A percentile compares a stretch with the other conserved stretches of the same genome.
These are phyloP conservation scores for Vigna hirtella DNA, from an alignment of 306 rosid genomes.

Conservation along the genomic window DNA sequence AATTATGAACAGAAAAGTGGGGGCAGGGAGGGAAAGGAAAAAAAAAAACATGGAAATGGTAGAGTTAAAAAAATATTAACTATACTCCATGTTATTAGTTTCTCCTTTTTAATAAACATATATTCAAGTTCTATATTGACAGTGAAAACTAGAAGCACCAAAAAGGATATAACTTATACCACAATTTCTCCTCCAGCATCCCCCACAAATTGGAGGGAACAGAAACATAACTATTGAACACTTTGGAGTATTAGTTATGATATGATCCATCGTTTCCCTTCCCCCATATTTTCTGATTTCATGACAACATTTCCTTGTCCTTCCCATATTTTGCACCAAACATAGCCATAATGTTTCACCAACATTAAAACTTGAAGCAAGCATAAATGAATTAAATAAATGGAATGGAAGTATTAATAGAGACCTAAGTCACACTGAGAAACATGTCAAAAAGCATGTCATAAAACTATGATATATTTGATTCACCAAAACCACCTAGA, in stretches of 20 bases:
- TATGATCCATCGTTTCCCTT: slow-evolving; percentile 1
- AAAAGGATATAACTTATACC: not conserved
- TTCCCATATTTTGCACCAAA: slow-evolving; percentile 10
- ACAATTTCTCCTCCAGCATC: not conserved
- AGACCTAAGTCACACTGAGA: not conserved
- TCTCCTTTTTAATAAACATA: not conserved
- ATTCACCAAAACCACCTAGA: not conserved
- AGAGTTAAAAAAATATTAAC: not conserved
- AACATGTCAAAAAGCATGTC: not conserved
- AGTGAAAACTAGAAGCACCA: not conserved
- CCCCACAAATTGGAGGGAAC: not conserved
- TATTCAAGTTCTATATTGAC: not conserved
- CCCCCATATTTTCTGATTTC: slow-evolving; percentile 16
- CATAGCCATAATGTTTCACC: slow-evolving; percentile 5
- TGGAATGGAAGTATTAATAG: not conserved
- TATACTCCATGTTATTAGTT: slow-evolving; percentile 8
- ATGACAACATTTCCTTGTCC: not conserved
- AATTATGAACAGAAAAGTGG: not conserved
- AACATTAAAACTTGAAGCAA: not conserved
- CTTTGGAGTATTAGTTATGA: not conserved
- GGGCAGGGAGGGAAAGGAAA: not conserved
- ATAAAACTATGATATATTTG: not conserved
- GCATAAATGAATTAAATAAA: not conserved
- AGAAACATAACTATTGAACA: not conserved
- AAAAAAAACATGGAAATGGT: not conserved